Evolutionary conservation across 306 rosid genomes (phyloP).

Genomic region (Senna siamea): DNA sequence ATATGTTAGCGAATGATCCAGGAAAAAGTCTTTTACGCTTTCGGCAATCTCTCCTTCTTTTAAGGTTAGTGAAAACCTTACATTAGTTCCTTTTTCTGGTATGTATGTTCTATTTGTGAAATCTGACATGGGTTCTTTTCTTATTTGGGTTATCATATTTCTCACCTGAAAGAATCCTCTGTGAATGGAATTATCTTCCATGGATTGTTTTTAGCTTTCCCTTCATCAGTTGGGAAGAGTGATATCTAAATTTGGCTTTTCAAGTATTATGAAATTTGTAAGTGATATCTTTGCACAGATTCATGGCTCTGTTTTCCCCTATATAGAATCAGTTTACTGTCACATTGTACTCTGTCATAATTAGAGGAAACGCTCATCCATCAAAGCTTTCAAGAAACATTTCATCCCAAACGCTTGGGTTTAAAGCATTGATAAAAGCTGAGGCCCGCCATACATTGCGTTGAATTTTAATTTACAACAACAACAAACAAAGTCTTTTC

Average conservation of each 20-base stretch:
- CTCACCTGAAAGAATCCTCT: slow-evolving; percentile 8
- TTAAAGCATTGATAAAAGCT: not conserved
- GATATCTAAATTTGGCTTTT: slow-evolving; percentile 12
- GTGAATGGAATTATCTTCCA: slow-evolving; percentile 11
- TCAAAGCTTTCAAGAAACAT: not conserved
- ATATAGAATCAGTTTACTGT: slow-evolving; percentile 19
- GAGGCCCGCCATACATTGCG: not conserved
- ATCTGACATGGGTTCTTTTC: not conserved
- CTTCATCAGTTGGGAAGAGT: slow-evolving; percentile 11
- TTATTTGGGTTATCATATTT: not conserved
- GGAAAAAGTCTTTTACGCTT: slow-evolving; percentile 62
- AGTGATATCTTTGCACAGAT: slow-evolving; percentile 32
- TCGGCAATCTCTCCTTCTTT: slow-evolving; percentile 65
- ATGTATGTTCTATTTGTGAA: not conserved
- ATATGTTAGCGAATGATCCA: slow-evolving; percentile 68
- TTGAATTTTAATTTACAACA: not conserved
- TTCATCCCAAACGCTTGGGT: too few relatives aligned
- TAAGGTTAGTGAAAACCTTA: slow-evolving; percentile 40
- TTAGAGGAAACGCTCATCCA: not conserved
- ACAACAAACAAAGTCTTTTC: too few relatives aligned
- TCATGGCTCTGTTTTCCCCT: slow-evolving; percentile 30
- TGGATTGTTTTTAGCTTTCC: slow-evolving; percentile 19
- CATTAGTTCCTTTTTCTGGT: not conserved
- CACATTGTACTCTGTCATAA: slow-evolving; percentile 14
- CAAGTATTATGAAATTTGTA: slow-evolving; percentile 18